Evolutionary conservation across 345 rosid genomes (phyloP).

Genomic region (Eucalyptus brandiana): DNA sequence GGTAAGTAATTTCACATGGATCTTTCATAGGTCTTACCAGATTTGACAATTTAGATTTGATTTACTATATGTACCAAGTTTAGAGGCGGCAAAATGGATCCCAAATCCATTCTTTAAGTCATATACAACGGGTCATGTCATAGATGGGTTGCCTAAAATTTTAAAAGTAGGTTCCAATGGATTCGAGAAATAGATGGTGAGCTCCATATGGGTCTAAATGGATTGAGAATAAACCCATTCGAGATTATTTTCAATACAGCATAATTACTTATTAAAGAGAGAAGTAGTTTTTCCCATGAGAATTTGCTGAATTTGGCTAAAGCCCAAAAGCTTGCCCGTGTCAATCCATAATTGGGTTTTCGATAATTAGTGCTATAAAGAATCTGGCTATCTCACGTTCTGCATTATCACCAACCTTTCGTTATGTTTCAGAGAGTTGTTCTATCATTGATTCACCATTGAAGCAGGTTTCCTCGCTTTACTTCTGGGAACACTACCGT

Average conservation of each 20-base stretch:
- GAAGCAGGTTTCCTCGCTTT: neutral
- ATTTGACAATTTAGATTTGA: neutral
- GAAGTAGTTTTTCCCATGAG: neutral
- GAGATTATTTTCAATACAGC: neutral
- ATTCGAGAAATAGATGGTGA: neutral
- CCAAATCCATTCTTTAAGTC: neutral
- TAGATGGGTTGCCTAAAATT: rapidly evolving
- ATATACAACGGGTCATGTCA: neutral
- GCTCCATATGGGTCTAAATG: neutral
- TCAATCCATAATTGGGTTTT: neutral
- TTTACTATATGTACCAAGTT: neutral
- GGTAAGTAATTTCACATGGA: neutral
- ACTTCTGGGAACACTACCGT: neutral
- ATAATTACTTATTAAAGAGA: neutral
- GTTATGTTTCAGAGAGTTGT: neutral
- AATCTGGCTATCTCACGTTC: neutral
- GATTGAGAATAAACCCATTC: neutral
- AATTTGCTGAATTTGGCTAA: neutral
- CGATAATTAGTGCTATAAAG: neutral
- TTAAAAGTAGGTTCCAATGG: neutral
- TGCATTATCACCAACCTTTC: neutral
- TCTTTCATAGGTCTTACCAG: rapidly evolving
- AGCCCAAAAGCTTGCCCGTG: neutral
- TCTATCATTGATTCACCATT: neutral
- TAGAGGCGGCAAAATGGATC: rapidly evolving